Evolutionary conservation across 805 yeast genomes (phyloP), one percentile per base, ranked within the genome.

Genomic region (Scheffersomyces amazonensis): DNA sequence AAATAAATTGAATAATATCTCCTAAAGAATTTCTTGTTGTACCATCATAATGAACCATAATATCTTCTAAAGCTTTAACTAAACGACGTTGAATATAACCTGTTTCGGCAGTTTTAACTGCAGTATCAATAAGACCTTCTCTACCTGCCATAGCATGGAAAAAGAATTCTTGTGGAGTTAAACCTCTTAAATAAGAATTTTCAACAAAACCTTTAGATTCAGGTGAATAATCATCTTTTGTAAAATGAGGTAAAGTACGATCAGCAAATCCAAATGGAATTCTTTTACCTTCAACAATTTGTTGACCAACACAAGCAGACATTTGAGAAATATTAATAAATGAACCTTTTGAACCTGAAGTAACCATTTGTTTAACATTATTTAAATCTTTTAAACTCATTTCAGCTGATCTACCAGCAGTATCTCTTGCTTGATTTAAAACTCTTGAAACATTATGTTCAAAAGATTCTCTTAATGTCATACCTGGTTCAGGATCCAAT

Each of bases 91-190:
- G 98, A 58, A 91, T 90, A 64, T 91, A 91, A 70, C 98, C 98
- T 19, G 98, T 90, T 69, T 91, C 98, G 2, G 99, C 98, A 30
- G 99, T 93, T 65, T 93, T 93, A 34, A 93, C 99, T 12, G 99
- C 99, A 39, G 99, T 93, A 76, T 93, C 99, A 62, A 93, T 95
- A 60, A 93, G 75, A 75, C 99, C 99, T 72, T 93, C 99, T 78
- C 99, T 88, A 73, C 99, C 99, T 58, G 99, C 98, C 96, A 93
- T 93, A 37, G 98, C 97, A 63, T 93, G 99, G 83, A 93, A 93
- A 63, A 93, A 90, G 64, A 93, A 93, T 64, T 93, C 99, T 65
- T 93, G 98, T 23, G 99, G 99, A 5, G 99, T 90, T 56, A 93
- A 75, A 27, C 99, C 99, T 73, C 98, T 82, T 59, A 91, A 75